phyloP scores from a whole-genome alignment of 2,329 filamentous ascomycete genomes.

The Aspergillus sp. region DNA sequence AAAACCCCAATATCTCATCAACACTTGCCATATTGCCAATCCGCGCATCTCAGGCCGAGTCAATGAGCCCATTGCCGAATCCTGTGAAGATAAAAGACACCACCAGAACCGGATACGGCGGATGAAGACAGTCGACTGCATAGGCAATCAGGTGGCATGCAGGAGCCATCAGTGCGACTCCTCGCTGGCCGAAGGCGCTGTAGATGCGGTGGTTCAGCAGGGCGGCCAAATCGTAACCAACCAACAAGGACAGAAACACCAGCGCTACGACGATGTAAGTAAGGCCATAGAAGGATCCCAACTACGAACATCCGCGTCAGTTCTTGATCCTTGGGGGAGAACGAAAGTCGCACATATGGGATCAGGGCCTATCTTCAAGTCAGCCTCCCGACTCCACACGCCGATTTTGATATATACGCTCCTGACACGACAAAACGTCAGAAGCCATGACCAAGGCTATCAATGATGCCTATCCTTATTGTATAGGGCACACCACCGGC shows the following conservation, averaged over 20 bases:
- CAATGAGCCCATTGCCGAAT: conserved; percentile 35
- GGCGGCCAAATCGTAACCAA: conserved; percentile 41
- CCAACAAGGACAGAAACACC: conserved; percentile 42
- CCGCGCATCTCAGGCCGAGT: conserved; percentile 54
- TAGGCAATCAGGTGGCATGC: conserved; percentile 35
- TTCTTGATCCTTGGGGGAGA: no score
- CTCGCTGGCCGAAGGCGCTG: conserved; percentile 53
- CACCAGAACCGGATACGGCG: conserved; percentile 36
- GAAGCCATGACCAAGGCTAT: no score
- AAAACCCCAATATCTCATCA: conserved; percentile 68
- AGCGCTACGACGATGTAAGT: conserved; percentile 44
- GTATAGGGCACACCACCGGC: no score
- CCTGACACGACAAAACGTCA: no score
- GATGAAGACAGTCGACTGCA: conserved; percentile 29
- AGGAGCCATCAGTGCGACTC: conserved; percentile 59
- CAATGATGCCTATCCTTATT: no score
- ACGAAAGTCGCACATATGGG: no score
- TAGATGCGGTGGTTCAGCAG: conserved; percentile 41
- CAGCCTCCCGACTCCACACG: no score
- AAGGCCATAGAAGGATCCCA: conserved; percentile 41
- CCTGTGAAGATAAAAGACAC: conserved; percentile 34
- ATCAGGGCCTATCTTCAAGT: no score
- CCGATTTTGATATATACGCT: no score
- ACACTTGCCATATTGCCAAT: conserved; percentile 64
- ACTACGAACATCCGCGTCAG: conserved; percentile 17